A percentile compares a stretch with the other conserved stretches of the same genome.
Evolutionary conservation across 257 asterid genomes (phyloP).

Genomic region (Solanum gandarillasii): DNA sequence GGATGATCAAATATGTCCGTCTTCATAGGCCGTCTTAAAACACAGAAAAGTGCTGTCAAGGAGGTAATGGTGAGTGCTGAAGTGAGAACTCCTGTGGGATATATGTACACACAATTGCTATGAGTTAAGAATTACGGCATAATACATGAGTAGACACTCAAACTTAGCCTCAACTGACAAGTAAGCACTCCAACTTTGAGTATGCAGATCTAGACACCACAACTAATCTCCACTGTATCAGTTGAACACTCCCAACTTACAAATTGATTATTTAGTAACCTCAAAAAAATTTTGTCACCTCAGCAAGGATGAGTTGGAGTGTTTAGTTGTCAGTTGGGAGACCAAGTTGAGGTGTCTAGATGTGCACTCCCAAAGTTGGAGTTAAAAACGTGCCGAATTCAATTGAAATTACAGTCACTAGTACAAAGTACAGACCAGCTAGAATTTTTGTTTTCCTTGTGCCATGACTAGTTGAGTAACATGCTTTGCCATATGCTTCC

Average conservation of each 20-base stretch:
- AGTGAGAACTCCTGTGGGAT: constrained; percentile 37
- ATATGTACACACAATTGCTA: neutral
- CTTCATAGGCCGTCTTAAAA: constrained; percentile 28
- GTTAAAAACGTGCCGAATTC: neutral
- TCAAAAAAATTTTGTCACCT: no score
- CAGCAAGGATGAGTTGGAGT: neutral
- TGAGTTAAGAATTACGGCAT: neutral
- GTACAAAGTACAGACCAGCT: constrained; percentile 31
- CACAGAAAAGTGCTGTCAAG: constrained; percentile 32
- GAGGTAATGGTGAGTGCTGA: constrained; percentile 31
- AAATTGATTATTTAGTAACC: neutral
- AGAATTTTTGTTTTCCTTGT: constrained; percentile 31
- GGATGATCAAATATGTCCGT: constrained; percentile 21
- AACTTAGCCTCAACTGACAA: neutral
- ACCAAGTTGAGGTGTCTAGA: neutral
- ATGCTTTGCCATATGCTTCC: constrained; percentile 37
- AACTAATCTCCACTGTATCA: neutral
- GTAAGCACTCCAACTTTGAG: neutral
- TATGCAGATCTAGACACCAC: neutral
- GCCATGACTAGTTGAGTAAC: constrained; percentile 24
- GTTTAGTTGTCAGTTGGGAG: neutral
- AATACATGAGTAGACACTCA: neutral
- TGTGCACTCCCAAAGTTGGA: neutral
- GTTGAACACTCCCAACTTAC: neutral
- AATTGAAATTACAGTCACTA: neutral